A percentile compares a stretch with the other conserved stretches of the same genome.
Conservation (phyloP, 2,329 filamentous ascomycete species). For the Periglandula ipomoeae region DNA sequence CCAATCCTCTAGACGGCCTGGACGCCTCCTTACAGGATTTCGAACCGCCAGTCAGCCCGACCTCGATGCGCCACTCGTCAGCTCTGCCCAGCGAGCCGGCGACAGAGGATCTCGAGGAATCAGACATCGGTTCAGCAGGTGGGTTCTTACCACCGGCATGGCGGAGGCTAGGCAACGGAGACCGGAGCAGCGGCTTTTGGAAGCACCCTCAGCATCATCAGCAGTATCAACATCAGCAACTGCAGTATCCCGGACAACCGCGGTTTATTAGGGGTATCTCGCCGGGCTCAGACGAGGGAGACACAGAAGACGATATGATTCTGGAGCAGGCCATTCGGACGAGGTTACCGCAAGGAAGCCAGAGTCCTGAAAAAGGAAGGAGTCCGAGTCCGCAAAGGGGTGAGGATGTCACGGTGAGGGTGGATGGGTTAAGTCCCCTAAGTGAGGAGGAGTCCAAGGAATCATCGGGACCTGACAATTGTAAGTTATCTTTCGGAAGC, state of each 20-base stretch:
- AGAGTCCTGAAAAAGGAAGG: slow-evolving; percentile 44
- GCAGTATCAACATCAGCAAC: not conserved
- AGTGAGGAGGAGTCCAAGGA: slow-evolving; percentile 14
- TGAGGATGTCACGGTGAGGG: slow-evolving; percentile 29
- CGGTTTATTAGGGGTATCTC: slow-evolving; percentile 6
- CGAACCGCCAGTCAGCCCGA: slow-evolving; percentile 37
- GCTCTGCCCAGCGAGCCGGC: slow-evolving; percentile 25
- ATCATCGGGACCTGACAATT: slow-evolving; percentile 35
- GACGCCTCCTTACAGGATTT: slow-evolving; percentile 47
- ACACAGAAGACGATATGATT: slow-evolving; percentile 28
- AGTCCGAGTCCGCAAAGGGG: slow-evolving; percentile 37
- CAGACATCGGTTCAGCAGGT: slow-evolving; percentile 40
- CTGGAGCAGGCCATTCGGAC: slow-evolving; percentile 45
- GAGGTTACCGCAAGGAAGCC: slow-evolving; percentile 44
- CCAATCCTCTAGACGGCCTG: slow-evolving; percentile 31
- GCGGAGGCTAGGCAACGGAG: slow-evolving; percentile 51
- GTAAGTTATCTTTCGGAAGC: slow-evolving; percentile 24
- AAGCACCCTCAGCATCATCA: slow-evolving; percentile 14
- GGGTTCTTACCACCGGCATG: slow-evolving; percentile 53
- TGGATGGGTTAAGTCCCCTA: slow-evolving; percentile 21
- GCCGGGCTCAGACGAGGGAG: slow-evolving; percentile 20
- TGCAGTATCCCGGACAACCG: not conserved
- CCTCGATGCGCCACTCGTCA: slow-evolving; percentile 22
- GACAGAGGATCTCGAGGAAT: slow-evolving; percentile 32
- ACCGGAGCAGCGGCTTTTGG: slow-evolving; percentile 52